These are phyloP conservation scores for Schoenoplectus tabernaemontani DNA, from an alignment of 202 grass and related monocot genomes.

Conservation along the genomic window DNA sequence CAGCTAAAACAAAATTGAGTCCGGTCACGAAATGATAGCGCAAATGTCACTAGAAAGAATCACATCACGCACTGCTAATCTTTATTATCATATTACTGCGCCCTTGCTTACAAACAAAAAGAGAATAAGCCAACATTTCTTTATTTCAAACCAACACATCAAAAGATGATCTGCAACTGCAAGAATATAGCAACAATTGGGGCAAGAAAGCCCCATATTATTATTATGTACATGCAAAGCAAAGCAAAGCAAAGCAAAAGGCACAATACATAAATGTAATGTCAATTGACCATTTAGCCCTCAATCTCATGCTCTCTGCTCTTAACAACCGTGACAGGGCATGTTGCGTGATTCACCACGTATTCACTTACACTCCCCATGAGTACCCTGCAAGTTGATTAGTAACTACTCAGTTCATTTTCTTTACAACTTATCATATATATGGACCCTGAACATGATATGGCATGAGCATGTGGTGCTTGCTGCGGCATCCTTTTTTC, in stretches of 20 bases:
- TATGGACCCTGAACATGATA: neutral
- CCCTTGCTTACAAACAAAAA: neutral
- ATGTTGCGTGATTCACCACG: slow-evolving; percentile 41
- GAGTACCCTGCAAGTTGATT: slow-evolving; percentile 39
- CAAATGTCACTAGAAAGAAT: neutral
- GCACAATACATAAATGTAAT: neutral
- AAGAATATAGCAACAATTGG: neutral
- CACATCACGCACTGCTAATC: neutral
- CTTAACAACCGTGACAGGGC: slow-evolving; percentile 81
- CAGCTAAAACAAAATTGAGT: neutral
- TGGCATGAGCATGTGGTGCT: neutral
- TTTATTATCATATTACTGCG: neutral
- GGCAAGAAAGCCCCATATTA: neutral
- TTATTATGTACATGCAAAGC: neutral
- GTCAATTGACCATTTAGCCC: neutral
- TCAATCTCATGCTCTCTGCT: neutral
- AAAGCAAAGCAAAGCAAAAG: too few species aligned
- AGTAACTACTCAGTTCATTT: neutral
- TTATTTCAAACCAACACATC: neutral
- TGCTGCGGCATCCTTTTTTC: neutral
- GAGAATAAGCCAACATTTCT: neutral
- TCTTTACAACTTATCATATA: neutral
- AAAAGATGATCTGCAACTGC: too few species aligned
- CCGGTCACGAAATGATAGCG: neutral
- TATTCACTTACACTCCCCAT: slow-evolving; percentile 74